Percentiles rank a stretch among this genome's conserved stretches.
phyloP scores from a whole-genome alignment of 805 yeast species.

The Wickerhamiella azymoides region DNA sequence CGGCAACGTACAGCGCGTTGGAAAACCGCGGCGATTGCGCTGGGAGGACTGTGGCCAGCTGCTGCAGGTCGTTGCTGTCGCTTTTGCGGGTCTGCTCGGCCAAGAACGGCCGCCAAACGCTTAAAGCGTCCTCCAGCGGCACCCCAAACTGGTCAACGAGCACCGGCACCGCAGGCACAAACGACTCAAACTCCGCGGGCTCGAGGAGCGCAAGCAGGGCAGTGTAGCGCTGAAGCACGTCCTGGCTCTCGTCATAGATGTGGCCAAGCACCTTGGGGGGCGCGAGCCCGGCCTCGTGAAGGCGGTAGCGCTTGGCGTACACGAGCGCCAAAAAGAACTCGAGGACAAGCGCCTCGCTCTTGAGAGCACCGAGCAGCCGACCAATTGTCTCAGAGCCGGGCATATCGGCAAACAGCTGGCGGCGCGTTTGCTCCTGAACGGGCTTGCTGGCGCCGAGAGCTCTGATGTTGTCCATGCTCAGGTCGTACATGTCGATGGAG shows the following conservation, averaged over 20 bases:
- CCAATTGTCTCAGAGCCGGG: background rate
- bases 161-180: conserved; percentile 13
- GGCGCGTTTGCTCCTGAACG: conserved; percentile 32
- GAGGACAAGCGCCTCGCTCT: conserved; percentile 30
- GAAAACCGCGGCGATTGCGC: background rate
- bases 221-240: conserved; percentile 51
- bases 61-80: background rate
- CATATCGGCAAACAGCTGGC: background rate
- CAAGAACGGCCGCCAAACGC: conserved; percentile 47
- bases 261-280: conserved; percentile 62
- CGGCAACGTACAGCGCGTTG: conserved; percentile 37
- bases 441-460: conserved; percentile 35
- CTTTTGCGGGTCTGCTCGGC: conserved; percentile 33
- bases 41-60: background rate
- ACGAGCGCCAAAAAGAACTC: conserved; percentile 58
- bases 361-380: conserved; percentile 35
- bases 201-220: conserved; percentile 40
- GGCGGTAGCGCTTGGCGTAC: conserved; percentile 25
- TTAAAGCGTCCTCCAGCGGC: conserved; percentile 49
- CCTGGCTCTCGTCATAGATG: conserved; percentile 55
- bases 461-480: conserved; percentile 47
- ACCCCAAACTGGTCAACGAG: conserved; percentile 22
- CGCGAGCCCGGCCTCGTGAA: conserved; percentile 21
- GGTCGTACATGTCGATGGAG: conserved; percentile 47
- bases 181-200: conserved; percentile 14